These are phyloP conservation scores for Astragalus membranaceus DNA, from an alignment of 306 rosid species.

Conservation along the genomic window DNA sequence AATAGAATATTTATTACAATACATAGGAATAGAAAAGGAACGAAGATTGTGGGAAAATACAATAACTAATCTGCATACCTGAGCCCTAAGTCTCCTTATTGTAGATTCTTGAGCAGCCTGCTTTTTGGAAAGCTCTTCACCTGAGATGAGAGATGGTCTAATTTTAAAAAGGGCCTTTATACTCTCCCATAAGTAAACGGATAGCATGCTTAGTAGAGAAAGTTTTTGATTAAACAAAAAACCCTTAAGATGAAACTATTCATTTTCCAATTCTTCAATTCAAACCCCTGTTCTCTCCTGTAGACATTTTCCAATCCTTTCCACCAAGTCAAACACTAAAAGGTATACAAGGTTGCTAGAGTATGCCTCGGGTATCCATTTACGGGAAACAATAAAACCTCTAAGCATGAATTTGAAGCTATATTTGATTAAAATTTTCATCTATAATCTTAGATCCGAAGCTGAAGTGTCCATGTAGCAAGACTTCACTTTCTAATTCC, in stretches of 20 bases:
- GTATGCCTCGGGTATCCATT: not conserved
- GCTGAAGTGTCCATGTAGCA: not conserved
- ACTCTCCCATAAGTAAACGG: not conserved
- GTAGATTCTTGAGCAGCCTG: conserved; percentile 96
- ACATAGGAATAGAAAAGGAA: conserved; percentile 8
- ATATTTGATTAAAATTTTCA: not conserved
- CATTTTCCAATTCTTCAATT: conserved; percentile 9
- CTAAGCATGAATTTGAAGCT: not conserved
- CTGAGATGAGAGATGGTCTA: conserved; percentile 40
- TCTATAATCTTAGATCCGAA: not conserved
- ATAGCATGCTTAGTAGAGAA: conserved; percentile 4
- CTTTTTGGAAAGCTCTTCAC: conserved; percentile 97
- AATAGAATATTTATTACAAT: conserved; percentile 14
- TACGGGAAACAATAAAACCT: not conserved
- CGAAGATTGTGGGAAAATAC: conserved; percentile 17
- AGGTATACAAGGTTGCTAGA: not conserved
- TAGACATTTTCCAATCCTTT: conserved; percentile 1
- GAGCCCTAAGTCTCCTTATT: conserved; percentile 89
- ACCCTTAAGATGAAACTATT: conserved; percentile 1
- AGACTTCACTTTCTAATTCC: conserved; percentile 1
- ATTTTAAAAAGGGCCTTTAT: conserved; percentile 1
- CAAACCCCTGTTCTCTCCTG: not conserved
- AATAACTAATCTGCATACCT: conserved; percentile 45
- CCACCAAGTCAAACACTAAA: conserved; percentile 10
- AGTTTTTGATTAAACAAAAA: conserved; percentile 2